Evolutionary conservation across 1,139 yeast genomes (phyloP), one percentile per base, ranked within the genome.

Genomic region (Taphrina confusa): DNA sequence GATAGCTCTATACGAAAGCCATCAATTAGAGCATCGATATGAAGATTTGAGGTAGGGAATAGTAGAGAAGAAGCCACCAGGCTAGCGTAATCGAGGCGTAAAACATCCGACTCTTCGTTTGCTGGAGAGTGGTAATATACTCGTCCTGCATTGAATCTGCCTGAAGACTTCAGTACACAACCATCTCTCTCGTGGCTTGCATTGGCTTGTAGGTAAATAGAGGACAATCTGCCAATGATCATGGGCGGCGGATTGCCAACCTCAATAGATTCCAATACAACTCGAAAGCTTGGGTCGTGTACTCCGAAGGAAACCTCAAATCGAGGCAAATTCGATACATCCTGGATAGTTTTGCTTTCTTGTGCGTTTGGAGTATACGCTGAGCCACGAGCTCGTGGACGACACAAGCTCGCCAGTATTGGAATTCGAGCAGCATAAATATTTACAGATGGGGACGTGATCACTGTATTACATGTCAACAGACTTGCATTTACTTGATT

Each of bases 361-460:
- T 11, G 6, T 1, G 16, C 25, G 14, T 12, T 14, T 27, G 11
- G 20, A 11, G 20, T 31, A 22, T 4, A 16, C 11, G 27, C 20
- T 30, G 33, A 9, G 4, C 33, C 33, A 14, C 16, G 40, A 42
- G n/a, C 39, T 30, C 58, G 23, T 5, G 61, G 52, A 6, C 52
- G 33, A 28, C 18, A 57, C 5, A 57, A 31, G 25, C 39, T 49
- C 8, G 47, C 27, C 30, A 54, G 28, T 11, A 54, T 30, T 8
- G 58, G 51, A 14, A 54, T 22, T 22, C 33, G 50, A 3, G 36
- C 22, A 8, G 58, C 22, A 14, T 54, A 39, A 9, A 54, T 18
- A 57, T 75, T 73, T 11, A 75, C 61, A 2, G 75, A 73, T 1
- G 78, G 78, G 1, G 76, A 69, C 11, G 74, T 67, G 44, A 75